Evolutionary conservation across 2,329 filamentous ascomycete genomes (phyloP).

Genomic region (Calcarisporium arbuscula): DNA sequence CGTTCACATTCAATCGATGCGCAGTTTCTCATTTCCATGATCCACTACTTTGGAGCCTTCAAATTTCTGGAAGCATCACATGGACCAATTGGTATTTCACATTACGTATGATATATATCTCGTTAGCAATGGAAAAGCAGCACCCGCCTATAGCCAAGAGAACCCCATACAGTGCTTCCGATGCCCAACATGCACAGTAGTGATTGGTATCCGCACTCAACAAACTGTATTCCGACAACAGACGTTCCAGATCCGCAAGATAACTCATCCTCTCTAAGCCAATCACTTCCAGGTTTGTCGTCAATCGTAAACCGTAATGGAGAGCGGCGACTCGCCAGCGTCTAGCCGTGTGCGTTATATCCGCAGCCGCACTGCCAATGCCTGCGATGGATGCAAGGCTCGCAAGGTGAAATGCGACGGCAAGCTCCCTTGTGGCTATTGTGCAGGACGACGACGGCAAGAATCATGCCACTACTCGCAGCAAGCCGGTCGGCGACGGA

Average conservation of each 20-base stretch:
- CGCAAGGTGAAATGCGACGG: slow-evolving; percentile 52
- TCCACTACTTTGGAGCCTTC: no score
- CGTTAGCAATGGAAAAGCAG: background rate
- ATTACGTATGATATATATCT: background rate
- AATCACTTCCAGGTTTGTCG: background rate
- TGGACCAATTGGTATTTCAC: background rate
- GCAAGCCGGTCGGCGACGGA: slow-evolving; percentile 33
- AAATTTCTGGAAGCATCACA: background rate
- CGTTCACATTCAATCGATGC: no score
- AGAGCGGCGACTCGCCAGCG: slow-evolving; percentile 1
- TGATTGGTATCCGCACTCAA: background rate
- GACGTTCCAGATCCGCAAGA: background rate
- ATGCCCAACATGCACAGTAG: background rate
- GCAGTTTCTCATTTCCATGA: no score
- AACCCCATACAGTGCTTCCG: background rate
- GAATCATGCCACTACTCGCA: slow-evolving; percentile 42
- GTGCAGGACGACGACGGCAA: slow-evolving; percentile 35
- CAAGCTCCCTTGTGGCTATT: slow-evolving; percentile 45
- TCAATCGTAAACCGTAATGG: slow-evolving; percentile 1
- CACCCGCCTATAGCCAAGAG: no score
- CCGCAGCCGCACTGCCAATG: slow-evolving; percentile 42
- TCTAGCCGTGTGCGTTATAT: slow-evolving; percentile 17
- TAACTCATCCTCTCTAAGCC: slow-evolving; percentile 2
- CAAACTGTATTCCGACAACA: background rate
- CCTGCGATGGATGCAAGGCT: slow-evolving; percentile 48